phyloP scores from a whole-genome alignment of 352 stramenopile species.

The Phytophthora citrophthora region DNA sequence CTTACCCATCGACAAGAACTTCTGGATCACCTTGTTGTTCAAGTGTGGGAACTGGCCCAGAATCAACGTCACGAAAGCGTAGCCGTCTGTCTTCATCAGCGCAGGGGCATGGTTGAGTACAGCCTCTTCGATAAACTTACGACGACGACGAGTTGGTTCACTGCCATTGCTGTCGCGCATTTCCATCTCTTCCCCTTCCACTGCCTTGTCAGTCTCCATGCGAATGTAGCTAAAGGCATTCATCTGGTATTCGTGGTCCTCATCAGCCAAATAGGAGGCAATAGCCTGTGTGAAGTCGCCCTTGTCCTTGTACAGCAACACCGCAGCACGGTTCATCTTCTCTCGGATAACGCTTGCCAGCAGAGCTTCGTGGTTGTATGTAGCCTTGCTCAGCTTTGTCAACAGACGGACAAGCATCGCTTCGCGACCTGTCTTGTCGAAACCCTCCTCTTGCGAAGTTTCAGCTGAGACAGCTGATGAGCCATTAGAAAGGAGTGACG shows the following conservation, averaged over 20 bases:
- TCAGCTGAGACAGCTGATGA: constrained; percentile 45
- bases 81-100: constrained; percentile 90
- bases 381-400: constrained; percentile 85
- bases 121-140: constrained; percentile 81
- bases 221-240: constrained; percentile 89
- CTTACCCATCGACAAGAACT: constrained; percentile 85
- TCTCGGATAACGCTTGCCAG: constrained; percentile 74
- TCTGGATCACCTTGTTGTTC: constrained; percentile 88
- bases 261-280: constrained; percentile 81
- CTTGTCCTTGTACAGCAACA: constrained; percentile 84
- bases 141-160: constrained; percentile 46
- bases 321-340: constrained; percentile 84
- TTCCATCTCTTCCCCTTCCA: constrained; percentile 47
- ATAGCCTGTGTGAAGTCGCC: constrained; percentile 77
- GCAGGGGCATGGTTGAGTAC: constrained; percentile 73
- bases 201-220: constrained; percentile 56
- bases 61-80: constrained; percentile 89
- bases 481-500: constrained; percentile 58
- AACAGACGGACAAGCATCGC: constrained; percentile 86
- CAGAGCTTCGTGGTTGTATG: constrained; percentile 79
- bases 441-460: constrained; percentile 82
- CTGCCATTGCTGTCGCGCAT: constrained; percentile 43
- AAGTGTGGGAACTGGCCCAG: constrained; percentile 86
- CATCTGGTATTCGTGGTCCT: constrained; percentile 83
- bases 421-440: constrained; percentile 82